phyloP scores from a whole-genome alignment of 495 filamentous ascomycete species.

The Tuber umbilicatum region DNA sequence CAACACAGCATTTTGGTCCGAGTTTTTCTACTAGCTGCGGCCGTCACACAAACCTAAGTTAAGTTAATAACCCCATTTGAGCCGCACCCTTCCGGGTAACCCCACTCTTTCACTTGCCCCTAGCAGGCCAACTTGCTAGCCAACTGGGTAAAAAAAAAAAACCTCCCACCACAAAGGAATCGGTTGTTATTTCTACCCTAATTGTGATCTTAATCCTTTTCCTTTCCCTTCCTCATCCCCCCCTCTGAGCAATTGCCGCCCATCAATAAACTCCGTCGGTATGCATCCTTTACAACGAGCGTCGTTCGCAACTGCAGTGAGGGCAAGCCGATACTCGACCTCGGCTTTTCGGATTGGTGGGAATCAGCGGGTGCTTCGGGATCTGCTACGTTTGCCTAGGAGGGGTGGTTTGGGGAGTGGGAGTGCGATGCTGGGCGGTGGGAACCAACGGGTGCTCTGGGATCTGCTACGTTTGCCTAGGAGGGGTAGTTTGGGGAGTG shows the following conservation, averaged over 20 bases:
- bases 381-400: not conserved
- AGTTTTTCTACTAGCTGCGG: not conserved
- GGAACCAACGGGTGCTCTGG: constrained; percentile 31
- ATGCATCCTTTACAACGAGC: constrained; percentile 27
- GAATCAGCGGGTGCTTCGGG: constrained; percentile 31
- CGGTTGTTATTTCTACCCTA: not conserved
- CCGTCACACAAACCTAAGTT: not conserved
- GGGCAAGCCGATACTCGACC: constrained; percentile 18
- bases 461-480: not conserved
- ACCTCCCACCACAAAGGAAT: constrained; percentile 11
- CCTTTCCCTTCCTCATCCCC: not conserved
- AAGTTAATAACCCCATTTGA: not conserved
- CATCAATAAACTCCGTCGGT: constrained; percentile 5
- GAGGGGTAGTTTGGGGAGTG: not conserved
- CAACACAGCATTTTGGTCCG: no score
- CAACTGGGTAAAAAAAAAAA: constrained; percentile 18
- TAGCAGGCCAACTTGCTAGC: not conserved
- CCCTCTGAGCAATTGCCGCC: not conserved
- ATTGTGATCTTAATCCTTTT: not conserved
- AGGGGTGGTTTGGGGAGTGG: not conserved
- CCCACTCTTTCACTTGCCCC: not conserved
- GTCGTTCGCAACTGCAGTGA: constrained; percentile 6
- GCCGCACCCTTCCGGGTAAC: constrained; percentile 17
- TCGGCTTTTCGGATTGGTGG: constrained; percentile 33
- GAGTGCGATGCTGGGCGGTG: constrained; percentile 4